Conservation (phyloP, 208 protist genomes). For the Leishmania major region DNA sequence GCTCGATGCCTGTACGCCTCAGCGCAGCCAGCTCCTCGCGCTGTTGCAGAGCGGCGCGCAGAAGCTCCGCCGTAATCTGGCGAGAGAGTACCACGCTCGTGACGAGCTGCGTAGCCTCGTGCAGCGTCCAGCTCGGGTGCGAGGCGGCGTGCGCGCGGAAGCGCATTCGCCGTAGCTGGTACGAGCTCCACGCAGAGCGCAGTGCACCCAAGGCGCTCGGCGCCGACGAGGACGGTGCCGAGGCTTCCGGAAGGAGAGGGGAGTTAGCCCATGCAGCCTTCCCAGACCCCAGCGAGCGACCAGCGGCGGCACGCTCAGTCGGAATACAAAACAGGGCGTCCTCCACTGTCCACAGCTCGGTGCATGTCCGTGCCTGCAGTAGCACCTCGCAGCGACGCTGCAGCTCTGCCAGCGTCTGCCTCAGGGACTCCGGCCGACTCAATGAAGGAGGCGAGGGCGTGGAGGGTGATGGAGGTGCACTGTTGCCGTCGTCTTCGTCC, state of each 20-base stretch:
- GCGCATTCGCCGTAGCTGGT: conserved; percentile 25
- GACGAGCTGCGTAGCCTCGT: conserved; percentile 33
- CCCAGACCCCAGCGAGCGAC: too few species aligned
- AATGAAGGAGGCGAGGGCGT: not conserved
- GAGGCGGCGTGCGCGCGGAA: conserved; percentile 24
- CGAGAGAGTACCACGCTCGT: conserved; percentile 27
- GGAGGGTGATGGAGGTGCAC: not conserved
- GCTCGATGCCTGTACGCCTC: conserved; percentile 41
- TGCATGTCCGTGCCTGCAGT: conserved; percentile 25
- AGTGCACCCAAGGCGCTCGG: not conserved
- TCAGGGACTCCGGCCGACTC: conserved; percentile 1
- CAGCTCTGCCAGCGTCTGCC: conserved; percentile 21
- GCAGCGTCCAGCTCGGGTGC: conserved; percentile 29
- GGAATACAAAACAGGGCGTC: conserved; percentile 22
- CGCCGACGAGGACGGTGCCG: not conserved
- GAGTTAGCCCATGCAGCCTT: too few species aligned
- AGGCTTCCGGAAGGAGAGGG: not conserved
- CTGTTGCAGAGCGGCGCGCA: conserved; percentile 32
- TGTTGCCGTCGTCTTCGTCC: not conserved
- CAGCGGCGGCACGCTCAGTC: not conserved
- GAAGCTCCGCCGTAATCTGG: conserved; percentile 9
- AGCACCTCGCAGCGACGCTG: conserved; percentile 31
- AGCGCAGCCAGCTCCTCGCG: conserved; percentile 40
- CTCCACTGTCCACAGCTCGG: conserved; percentile 29
- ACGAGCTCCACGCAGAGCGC: conserved; percentile 6